Conservation (phyloP, 2,329 filamentous ascomycete species). For the Cercospora sp. region DNA sequence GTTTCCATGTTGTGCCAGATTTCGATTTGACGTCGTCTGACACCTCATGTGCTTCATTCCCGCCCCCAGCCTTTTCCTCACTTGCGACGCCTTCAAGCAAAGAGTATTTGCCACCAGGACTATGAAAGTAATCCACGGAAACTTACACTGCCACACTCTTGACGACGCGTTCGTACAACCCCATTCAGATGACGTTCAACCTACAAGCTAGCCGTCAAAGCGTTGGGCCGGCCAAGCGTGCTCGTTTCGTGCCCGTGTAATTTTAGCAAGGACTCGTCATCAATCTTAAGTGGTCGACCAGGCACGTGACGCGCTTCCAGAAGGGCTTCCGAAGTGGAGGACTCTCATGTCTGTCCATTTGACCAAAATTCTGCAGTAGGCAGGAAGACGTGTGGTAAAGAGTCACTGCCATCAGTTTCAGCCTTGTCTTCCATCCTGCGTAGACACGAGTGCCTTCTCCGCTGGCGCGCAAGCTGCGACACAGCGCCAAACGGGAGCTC, state of each 20-base stretch:
- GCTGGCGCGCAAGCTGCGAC: not conserved
- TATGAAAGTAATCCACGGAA: not conserved
- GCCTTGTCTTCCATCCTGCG: not conserved
- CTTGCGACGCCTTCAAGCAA: not conserved
- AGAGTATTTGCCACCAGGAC: not conserved
- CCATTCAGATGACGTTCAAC: not conserved
- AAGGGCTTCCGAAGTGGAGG: not conserved
- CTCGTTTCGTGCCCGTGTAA: constrained; percentile 7
- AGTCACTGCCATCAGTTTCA: not conserved
- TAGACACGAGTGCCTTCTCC: not conserved
- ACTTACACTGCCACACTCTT: not conserved
- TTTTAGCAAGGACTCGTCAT: constrained; percentile 16
- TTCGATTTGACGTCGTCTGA: not conserved
- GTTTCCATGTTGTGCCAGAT: not conserved
- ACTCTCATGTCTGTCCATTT: not conserved
- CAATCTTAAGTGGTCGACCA: not conserved
- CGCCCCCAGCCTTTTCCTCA: not conserved
- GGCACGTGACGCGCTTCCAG: constrained; percentile 13
- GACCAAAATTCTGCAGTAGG: not conserved
- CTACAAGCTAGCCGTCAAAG: not conserved
- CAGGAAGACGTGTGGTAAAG: not conserved
- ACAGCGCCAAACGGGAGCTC: not conserved
- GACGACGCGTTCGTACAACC: not conserved
- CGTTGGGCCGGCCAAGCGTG: constrained; percentile 12
- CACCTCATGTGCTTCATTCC: not conserved